Evolutionary conservation across 192 early-diverging fungal species (phyloP), one percentile per base, ranked within the genome.

Genomic region (Linnemannia hyalina): DNA sequence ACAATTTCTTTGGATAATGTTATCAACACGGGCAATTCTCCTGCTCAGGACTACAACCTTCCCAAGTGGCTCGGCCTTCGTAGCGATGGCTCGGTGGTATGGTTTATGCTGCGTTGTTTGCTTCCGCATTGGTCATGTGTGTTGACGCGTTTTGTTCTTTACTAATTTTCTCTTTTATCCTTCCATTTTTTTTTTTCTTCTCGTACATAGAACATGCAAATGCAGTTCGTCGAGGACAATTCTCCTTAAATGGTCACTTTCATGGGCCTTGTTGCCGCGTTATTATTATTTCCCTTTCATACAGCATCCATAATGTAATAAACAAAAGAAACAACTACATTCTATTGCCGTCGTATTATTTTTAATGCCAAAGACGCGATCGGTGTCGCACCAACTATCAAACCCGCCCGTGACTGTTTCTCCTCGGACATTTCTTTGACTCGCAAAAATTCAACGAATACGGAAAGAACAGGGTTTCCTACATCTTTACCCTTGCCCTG

Each of bases 1-100:
- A 72, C 54, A 6, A 32, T 82, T 18, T 65, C 77, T 20, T 47
- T 89, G 11, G 42, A 60, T 20, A 44, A 76, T 35, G 77, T 73
- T 32, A 35, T 88, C 10, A 36, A 36, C 16, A 52, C 41, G 0
- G 85, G 85, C 1, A 18, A 52, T 4, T 7, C 47, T 35, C 41
- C 77, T 23, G 52, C 82, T 70, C 38, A 35, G 23, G 82, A 82
- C 41, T 73, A 46, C 68, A 79, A 88, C 20, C 60, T 88, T 32
- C 85, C 85, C 57, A 82, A 81, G 38, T 82, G 74, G 76, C 20
- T 88, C 6, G 85, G 85, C 36, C 41, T 88, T 2, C 23, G 70
- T 18, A 77, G 63, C 13, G 71, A 88, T 16, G 85, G 85, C 26
- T 38, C 76, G 32, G 23, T 87, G 22, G 54, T 23, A 55, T 55